Percentiles rank a stretch among this genome's conserved stretches.
Evolutionary conservation across 2,329 filamentous ascomycete species (phyloP).

Genomic region (Penicillium sp.): DNA sequence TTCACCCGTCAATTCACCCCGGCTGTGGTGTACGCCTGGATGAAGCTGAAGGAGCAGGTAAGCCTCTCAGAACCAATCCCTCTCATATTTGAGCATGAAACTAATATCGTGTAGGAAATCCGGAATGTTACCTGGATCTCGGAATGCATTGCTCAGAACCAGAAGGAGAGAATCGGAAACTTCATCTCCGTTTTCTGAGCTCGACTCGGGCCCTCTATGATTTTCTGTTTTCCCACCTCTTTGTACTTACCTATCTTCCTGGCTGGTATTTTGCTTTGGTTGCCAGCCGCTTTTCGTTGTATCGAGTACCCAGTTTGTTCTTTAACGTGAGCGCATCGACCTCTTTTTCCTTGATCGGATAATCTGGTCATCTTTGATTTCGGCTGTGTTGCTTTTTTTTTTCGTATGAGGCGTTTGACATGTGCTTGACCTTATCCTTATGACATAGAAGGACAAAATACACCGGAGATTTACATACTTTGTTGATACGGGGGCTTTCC

Average conservation of each 20-base stretch:
- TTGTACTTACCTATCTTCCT: slow-evolving; percentile 22
- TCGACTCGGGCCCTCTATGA: slow-evolving; percentile 10
- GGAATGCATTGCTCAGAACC: slow-evolving; percentile 98
- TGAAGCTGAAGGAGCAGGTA: slow-evolving; percentile 96
- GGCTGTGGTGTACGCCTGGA: slow-evolving; percentile 94
- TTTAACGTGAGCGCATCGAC: slow-evolving; percentile 34
- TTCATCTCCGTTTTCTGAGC: slow-evolving; percentile 94
- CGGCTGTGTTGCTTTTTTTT: slow-evolving; percentile 20
- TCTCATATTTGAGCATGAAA: background rate
- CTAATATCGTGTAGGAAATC: slow-evolving; percentile 71
- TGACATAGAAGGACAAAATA: slow-evolving; percentile 31
- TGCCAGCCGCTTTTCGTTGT: slow-evolving; percentile 21
- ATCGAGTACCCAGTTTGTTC: slow-evolving; percentile 36
- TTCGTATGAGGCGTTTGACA: slow-evolving; percentile 29
- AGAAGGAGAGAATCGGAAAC: slow-evolving; percentile 98
- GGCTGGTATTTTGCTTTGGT: slow-evolving; percentile 17
- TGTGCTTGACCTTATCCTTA: slow-evolving; percentile 21
- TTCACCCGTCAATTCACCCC: slow-evolving; percentile 97
- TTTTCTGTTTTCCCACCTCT: slow-evolving; percentile 12
- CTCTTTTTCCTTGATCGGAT: slow-evolving; percentile 14
- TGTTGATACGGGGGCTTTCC: background rate
- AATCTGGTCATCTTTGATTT: slow-evolving; percentile 21
- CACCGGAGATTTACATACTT: background rate
- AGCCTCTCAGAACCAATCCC: slow-evolving; percentile 32
- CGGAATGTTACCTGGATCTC: slow-evolving; percentile 99